Evolutionary conservation across 768 basidiomycete genomes (phyloP).

Genomic region (Atractiella rhizophila): DNA sequence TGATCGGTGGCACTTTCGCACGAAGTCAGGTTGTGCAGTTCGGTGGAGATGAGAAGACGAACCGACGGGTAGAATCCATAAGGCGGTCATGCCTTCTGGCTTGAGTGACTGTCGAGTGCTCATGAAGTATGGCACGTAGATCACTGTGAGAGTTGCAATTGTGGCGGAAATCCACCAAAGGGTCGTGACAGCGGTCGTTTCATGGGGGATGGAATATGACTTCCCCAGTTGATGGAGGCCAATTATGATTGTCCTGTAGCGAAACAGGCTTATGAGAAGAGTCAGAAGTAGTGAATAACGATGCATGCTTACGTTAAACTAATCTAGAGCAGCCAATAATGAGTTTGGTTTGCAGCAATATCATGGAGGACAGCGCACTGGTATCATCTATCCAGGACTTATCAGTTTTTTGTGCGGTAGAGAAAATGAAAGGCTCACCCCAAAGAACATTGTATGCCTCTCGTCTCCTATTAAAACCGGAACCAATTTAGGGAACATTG

Average conservation of each 20-base stretch:
- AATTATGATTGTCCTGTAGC: too few relatives aligned
- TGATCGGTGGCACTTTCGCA: conserved; percentile 2
- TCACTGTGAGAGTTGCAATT: not conserved
- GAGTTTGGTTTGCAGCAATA: too few relatives aligned
- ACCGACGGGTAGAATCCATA: conserved; percentile 11
- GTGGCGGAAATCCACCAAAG: not conserved
- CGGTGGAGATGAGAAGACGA: too few relatives aligned
- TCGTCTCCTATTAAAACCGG: conserved; percentile 9
- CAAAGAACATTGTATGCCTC: conserved; percentile 12
- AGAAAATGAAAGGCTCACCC: not conserved
- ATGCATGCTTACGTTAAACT: too few relatives aligned
- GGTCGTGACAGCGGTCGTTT: not conserved
- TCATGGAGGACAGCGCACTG: too few relatives aligned
- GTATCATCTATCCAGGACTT: too few relatives aligned
- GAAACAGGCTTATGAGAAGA: too few relatives aligned
- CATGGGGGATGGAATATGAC: not conserved
- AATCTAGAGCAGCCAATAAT: too few relatives aligned
- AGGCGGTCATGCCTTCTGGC: conserved; percentile 8
- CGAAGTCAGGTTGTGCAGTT: too few relatives aligned
- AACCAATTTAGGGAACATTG: conserved; percentile 8
- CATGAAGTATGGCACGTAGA: conserved; percentile 6
- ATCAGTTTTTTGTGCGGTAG: too few relatives aligned
- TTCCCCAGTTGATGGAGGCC: too few relatives aligned
- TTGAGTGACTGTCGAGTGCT: conserved; percentile 7
- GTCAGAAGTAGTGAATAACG: too few relatives aligned